phyloP scores from a whole-genome alignment of 371 early-diverging fungal genomes.

The Mortierella sp. region DNA sequence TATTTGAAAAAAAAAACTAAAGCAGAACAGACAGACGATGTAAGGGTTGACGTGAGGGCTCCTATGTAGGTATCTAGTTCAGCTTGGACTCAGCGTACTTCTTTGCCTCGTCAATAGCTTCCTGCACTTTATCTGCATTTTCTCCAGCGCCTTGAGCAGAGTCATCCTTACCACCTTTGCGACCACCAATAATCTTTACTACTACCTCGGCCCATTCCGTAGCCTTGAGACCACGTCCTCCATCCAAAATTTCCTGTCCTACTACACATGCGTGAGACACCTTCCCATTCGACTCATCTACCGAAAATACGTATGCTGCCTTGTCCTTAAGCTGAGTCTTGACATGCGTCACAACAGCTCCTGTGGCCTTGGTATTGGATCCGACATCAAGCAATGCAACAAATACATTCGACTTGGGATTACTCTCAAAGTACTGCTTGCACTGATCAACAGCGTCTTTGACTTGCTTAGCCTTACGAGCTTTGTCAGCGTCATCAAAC shows the following conservation, averaged over 20 bases:
- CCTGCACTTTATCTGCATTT: constrained; percentile 69
- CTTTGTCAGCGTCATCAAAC: constrained; percentile 92
- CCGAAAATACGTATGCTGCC: constrained; percentile 86
- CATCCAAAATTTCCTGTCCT: constrained; percentile 67
- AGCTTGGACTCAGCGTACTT: constrained; percentile 83
- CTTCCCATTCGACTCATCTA: constrained; percentile 76
- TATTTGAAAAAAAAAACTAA: background rate
- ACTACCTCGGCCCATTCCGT: constrained; percentile 92
- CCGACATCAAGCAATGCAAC: constrained; percentile 77
- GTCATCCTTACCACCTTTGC: constrained; percentile 91
- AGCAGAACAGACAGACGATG: background rate
- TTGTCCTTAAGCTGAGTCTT: constrained; percentile 82
- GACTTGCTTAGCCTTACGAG: constrained; percentile 83
- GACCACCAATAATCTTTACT: constrained; percentile 86
- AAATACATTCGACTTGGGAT: constrained; percentile 72
- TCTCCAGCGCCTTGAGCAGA: constrained; percentile 88
- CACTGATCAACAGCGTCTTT: constrained; percentile 86
- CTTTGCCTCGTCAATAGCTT: constrained; percentile 82
- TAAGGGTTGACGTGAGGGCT: background rate
- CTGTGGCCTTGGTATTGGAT: constrained; percentile 80
- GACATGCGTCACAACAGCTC: constrained; percentile 81
- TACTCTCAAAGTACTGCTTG: constrained; percentile 80
- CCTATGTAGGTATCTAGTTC: constrained; percentile 15
- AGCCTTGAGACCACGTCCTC: constrained; percentile 85
- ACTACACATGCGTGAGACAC: constrained; percentile 91